Evolutionary conservation across 805 yeast genomes (phyloP).

Genomic region (Yarrowia alimentaria): DNA sequence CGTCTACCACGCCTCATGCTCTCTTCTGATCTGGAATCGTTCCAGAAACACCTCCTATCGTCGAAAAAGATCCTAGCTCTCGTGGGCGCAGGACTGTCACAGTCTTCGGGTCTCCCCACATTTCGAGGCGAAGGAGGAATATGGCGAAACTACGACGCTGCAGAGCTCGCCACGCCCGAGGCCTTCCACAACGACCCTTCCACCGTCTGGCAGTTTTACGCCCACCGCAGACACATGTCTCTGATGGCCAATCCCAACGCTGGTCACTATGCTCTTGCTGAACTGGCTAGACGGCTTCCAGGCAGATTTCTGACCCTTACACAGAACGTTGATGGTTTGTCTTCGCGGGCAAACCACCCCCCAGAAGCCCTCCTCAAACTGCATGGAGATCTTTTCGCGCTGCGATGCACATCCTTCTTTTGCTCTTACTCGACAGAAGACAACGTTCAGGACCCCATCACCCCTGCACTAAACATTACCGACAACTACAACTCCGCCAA

Average conservation of each 20-base stretch:
- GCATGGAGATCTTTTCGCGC: slow-evolving; percentile 74
- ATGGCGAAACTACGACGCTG: slow-evolving; percentile 74
- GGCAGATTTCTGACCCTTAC: slow-evolving; percentile 62
- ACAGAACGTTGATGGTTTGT: slow-evolving; percentile 80
- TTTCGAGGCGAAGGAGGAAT: slow-evolving; percentile 70
- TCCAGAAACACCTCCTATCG: slow-evolving; percentile 39
- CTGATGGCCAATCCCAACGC: slow-evolving; percentile 65
- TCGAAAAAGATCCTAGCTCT: slow-evolving; percentile 41
- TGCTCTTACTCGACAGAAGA: slow-evolving; percentile 58
- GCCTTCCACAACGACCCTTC: slow-evolving; percentile 83
- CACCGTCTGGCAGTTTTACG: slow-evolving; percentile 86
- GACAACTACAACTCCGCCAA: slow-evolving; percentile 25
- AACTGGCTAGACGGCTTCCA: slow-evolving; percentile 49
- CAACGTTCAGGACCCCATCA: slow-evolving; percentile 59
- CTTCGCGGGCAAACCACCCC: slow-evolving; percentile 63
- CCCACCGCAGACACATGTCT: slow-evolving; percentile 64
- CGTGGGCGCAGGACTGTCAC: slow-evolving; percentile 83
- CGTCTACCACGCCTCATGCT: slow-evolving; percentile 13
- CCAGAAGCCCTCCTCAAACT: slow-evolving; percentile 56
- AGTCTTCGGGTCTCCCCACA: slow-evolving; percentile 71
- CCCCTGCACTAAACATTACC: slow-evolving; percentile 48
- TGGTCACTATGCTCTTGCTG: slow-evolving; percentile 71
- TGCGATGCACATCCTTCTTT: slow-evolving; percentile 71
- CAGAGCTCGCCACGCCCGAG: slow-evolving; percentile 88
- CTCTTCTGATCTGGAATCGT: slow-evolving; percentile 38